These are phyloP conservation scores for Zymoseptoria crescenta DNA, from an alignment of 2,329 filamentous ascomycete genomes.

Conservation along the genomic window DNA sequence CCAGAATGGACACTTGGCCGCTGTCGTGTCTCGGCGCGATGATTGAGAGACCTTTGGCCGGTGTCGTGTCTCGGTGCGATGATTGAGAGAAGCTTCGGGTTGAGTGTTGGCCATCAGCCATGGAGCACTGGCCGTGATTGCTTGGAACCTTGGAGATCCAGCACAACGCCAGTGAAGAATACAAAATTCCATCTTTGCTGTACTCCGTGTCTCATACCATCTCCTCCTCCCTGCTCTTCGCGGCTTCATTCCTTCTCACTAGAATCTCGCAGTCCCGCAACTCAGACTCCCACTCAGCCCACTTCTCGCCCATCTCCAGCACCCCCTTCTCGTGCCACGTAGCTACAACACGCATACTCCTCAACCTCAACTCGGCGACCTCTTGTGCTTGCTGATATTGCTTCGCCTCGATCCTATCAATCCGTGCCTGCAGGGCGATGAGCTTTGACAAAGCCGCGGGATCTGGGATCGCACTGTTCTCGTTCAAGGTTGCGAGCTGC, in stretches of 20 bases:
- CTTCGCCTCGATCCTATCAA: conserved; percentile 52
- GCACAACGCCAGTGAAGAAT: not conserved
- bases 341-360: conserved; percentile 49
- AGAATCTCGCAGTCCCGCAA: conserved; percentile 58
- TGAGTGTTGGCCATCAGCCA: not conserved
- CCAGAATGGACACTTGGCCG: not conserved
- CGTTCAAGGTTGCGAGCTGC: conserved; percentile 38
- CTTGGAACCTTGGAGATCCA: not conserved
- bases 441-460: conserved; percentile 44
- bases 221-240: conserved; percentile 47
- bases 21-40: not conserved
- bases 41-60: not conserved
- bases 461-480: conserved; percentile 36
- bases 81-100: not conserved
- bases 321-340: conserved; percentile 68
- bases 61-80: not conserved
- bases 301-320: conserved; percentile 58
- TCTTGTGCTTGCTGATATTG: conserved; percentile 56
- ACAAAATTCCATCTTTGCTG: not conserved
- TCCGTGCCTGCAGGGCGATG: conserved; percentile 52
- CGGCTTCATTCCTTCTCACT: conserved; percentile 55
- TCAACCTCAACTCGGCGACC: conserved; percentile 54
- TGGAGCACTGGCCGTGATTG: not conserved
- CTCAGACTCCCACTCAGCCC: conserved; percentile 64
- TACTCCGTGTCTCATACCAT: conserved; percentile 16